Evolutionary conservation across 345 rosid species (phyloP).

Genomic region (Excoecaria cochinchinensis): DNA sequence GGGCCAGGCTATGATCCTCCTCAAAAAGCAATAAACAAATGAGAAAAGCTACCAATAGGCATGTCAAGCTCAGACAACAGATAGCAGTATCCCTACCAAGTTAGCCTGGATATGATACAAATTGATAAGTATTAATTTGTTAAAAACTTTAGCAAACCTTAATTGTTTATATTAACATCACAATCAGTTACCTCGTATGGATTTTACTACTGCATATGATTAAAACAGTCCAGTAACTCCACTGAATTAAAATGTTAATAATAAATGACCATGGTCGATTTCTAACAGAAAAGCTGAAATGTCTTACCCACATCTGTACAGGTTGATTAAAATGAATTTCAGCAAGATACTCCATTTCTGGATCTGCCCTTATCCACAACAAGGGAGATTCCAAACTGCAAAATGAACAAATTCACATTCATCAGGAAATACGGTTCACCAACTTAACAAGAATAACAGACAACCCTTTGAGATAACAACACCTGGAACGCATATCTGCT

Average conservation of each 20-base stretch:
- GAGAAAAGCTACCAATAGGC: neutral
- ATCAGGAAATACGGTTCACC: neutral
- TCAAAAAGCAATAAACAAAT: neutral
- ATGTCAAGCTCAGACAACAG: neutral
- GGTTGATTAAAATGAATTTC: conserved; percentile 98
- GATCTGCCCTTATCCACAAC: conserved; percentile 94
- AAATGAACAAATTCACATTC: conserved; percentile 18
- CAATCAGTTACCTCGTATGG: neutral
- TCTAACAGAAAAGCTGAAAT: conserved; percentile 11
- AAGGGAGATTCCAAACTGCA: conserved; percentile 92
- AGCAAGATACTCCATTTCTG: conserved; percentile 97
- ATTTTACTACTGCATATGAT: neutral
- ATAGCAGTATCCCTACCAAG: neutral
- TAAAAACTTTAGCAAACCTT: neutral
- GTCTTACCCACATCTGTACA: conserved; percentile 96
- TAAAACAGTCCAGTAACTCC: neutral
- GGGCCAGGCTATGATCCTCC: neutral
- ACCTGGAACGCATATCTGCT: conserved; percentile 78
- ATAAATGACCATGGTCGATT: neutral
- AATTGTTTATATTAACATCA: neutral
- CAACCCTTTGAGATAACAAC: conserved; percentile 17
- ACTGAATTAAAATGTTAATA: neutral
- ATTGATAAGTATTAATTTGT: neutral
- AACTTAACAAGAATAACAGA: conserved; percentile 18
- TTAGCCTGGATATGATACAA: neutral